Evolutionary conservation across 257 asterid genomes (phyloP).

Genomic region (Leonotis leonurus): DNA sequence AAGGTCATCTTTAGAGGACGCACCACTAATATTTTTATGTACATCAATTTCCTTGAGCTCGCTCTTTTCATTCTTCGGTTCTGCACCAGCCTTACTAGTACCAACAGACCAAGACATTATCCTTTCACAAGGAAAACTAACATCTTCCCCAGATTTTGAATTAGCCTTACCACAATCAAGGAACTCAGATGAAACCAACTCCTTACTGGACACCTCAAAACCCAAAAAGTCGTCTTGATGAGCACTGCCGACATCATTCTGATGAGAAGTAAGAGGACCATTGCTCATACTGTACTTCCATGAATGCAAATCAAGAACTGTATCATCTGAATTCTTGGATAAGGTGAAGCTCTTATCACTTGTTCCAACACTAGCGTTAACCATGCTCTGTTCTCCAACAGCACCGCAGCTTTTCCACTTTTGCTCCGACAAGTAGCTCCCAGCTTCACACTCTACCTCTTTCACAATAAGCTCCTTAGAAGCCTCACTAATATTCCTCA

Average conservation of each 20-base stretch:
- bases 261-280: conserved; percentile 43
- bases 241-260: conserved; percentile 35
- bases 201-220: conserved; percentile 47
- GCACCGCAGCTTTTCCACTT: conserved; percentile 44
- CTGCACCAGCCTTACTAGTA: conserved; percentile 29
- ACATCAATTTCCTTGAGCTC: conserved; percentile 52
- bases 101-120: conserved; percentile 48
- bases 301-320: conserved; percentile 55
- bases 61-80: conserved; percentile 38
- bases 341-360: conserved; percentile 53
- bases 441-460: conserved; percentile 73
- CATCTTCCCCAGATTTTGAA: conserved; percentile 38
- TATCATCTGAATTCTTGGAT: conserved; percentile 53
- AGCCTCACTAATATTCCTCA: conserved; percentile 29
- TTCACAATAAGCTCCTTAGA: conserved; percentile 82
- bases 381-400: conserved; percentile 41
- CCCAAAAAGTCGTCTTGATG: conserved; percentile 38
- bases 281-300: conserved; percentile 45
- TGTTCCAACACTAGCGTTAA: conserved; percentile 36
- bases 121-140: conserved; percentile 40
- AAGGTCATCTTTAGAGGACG: conserved; percentile 34
- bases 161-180: conserved; percentile 33
- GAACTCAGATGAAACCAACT: conserved; percentile 32
- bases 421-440: conserved; percentile 43
- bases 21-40: conserved; percentile 28